A percentile compares a stretch with the other conserved stretches of the same genome.
phyloP scores from a whole-genome alignment of 73 alveolate species.

The Uronychia binucleata region DNA sequence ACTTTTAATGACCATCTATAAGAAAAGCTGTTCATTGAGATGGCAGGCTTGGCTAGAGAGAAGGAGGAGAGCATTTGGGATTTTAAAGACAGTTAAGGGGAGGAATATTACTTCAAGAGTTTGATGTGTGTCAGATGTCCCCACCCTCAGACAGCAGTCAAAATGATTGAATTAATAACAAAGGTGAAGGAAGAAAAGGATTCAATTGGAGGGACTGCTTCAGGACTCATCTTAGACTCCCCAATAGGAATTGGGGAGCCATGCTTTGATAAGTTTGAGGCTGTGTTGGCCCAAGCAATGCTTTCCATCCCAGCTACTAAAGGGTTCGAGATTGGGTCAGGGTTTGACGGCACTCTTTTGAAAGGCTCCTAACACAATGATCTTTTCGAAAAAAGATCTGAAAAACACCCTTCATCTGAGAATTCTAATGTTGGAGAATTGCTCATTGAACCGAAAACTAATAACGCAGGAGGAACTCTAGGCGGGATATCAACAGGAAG shows the following conservation, averaged over 20 bases:
- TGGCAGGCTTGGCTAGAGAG: constrained; percentile 15
- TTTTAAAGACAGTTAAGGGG: constrained; percentile 30
- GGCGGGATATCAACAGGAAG: constrained; percentile 81
- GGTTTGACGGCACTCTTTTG: constrained; percentile 80
- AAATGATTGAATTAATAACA: constrained; percentile 62
- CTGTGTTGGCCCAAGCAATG: constrained; percentile 83
- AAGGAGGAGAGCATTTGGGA: constrained; percentile 2
- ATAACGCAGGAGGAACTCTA: constrained; percentile 80
- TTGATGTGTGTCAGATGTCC: constrained; percentile 65
- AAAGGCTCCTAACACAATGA: constrained; percentile 88
- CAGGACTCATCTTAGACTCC: constrained; percentile 47
- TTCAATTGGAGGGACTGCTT: constrained; percentile 79
- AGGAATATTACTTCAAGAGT: constrained; percentile 14
- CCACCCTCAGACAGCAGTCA: constrained; percentile 67
- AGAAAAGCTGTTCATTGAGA: constrained; percentile 20
- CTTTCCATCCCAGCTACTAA: constrained; percentile 87
- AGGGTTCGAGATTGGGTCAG: constrained; percentile 90
- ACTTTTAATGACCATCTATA: constrained; percentile 8
- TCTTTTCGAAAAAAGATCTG: constrained; percentile 44
- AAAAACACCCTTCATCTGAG: background rate
- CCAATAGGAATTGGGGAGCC: constrained; percentile 92
- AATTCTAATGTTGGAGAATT: background rate
- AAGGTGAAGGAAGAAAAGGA: constrained; percentile 57
- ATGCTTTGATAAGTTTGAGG: constrained; percentile 85
- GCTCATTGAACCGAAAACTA: constrained; percentile 5